These are phyloP conservation scores for Hypholoma fasciculare DNA, from an alignment of 768 basidiomycete genomes.

Conservation along the genomic window DNA sequence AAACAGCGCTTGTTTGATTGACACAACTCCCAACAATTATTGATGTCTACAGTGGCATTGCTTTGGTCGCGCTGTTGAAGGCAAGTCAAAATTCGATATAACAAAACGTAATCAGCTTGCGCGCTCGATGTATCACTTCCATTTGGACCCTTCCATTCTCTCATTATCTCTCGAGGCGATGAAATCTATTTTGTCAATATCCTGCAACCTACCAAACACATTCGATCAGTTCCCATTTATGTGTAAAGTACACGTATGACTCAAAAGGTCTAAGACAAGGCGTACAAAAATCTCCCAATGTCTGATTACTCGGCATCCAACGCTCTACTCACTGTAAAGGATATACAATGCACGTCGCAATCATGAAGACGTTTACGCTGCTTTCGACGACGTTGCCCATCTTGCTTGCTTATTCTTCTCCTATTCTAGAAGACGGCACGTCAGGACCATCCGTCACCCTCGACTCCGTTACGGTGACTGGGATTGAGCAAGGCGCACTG, in stretches of 20 bases:
- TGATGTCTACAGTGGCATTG: too few relatives aligned
- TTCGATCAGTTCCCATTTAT: too few relatives aligned
- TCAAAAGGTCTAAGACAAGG: background rate
- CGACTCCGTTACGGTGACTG: constrained; percentile 44
- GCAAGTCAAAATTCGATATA: too few relatives aligned
- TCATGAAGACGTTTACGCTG: background rate
- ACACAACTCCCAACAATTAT: background rate
- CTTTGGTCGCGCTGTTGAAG: too few relatives aligned
- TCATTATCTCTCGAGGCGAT: too few relatives aligned
- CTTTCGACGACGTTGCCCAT: background rate
- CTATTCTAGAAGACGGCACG: background rate
- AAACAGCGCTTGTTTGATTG: background rate
- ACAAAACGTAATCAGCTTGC: too few relatives aligned
- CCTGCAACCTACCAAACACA: too few relatives aligned
- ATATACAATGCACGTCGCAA: background rate
- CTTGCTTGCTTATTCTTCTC: background rate
- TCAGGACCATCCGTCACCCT: constrained; percentile 35
- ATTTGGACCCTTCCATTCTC: too few relatives aligned
- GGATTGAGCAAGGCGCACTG: constrained; percentile 30
- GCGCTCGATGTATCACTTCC: too few relatives aligned
- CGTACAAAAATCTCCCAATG: background rate
- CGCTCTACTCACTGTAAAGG: background rate
- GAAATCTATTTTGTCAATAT: too few relatives aligned
- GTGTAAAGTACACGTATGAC: background rate
- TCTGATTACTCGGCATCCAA: background rate